Evolutionary conservation across 2,329 filamentous ascomycete genomes (phyloP).

Genomic region (Calonectria pseudoreteaudii): DNA sequence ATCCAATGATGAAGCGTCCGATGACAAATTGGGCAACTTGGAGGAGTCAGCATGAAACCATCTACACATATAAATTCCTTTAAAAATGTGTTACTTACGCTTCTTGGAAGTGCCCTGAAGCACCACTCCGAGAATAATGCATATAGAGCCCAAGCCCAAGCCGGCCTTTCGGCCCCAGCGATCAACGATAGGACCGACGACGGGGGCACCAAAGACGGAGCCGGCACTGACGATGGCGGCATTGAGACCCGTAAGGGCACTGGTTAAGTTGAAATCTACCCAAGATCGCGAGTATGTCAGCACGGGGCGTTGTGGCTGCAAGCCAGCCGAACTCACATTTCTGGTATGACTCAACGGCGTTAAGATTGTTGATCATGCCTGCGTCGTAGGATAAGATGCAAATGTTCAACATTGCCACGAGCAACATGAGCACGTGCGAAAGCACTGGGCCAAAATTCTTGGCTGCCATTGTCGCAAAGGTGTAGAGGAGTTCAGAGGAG

Average conservation of each 20-base stretch:
- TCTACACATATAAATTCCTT: not conserved
- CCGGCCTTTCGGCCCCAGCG: slow-evolving; percentile 23
- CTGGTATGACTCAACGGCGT: slow-evolving; percentile 15
- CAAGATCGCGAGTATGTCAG: not conserved
- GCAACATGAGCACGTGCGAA: slow-evolving; percentile 18
- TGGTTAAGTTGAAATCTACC: slow-evolving; percentile 19
- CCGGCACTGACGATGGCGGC: slow-evolving; percentile 23
- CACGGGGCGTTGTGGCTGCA: not conserved
- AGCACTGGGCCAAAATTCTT: slow-evolving; percentile 1
- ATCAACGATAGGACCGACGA: slow-evolving; percentile 21
- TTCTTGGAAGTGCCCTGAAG: slow-evolving; percentile 15
- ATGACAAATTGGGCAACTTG: slow-evolving; percentile 16
- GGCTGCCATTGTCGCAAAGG: not conserved
- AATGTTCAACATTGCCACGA: slow-evolving; percentile 24
- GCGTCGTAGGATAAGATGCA: slow-evolving; percentile 25
- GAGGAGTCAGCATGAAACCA: not conserved
- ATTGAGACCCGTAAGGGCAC: slow-evolving; percentile 20
- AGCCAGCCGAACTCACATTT: slow-evolving; percentile 4
- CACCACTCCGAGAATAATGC: slow-evolving; percentile 21
- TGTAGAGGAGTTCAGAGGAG: not conserved
- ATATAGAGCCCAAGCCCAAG: slow-evolving; percentile 16
- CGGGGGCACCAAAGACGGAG: slow-evolving; percentile 19
- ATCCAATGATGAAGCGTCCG: slow-evolving; percentile 21
- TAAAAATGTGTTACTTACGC: not conserved
- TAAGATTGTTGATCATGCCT: slow-evolving; percentile 27